Evolutionary conservation across 2,329 filamentous ascomycete species (phyloP).

Genomic region (Aspergillus neoniger): DNA sequence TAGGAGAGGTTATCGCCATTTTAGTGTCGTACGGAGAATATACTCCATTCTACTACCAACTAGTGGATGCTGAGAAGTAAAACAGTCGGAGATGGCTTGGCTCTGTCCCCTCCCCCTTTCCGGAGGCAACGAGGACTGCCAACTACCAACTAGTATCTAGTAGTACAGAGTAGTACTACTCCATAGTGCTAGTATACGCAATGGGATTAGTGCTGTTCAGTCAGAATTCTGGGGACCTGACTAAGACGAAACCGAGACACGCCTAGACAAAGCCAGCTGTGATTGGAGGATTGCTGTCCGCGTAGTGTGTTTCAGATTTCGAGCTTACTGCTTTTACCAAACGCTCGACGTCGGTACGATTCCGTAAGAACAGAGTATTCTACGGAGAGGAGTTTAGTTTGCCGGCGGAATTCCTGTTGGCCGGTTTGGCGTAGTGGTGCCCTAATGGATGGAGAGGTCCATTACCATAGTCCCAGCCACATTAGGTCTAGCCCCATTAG

Average conservation of each 20-base stretch:
- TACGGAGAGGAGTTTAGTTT: not conserved
- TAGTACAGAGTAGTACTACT: no score
- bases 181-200: no score
- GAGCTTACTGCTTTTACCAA: slow-evolving; percentile 6
- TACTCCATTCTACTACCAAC: not conserved
- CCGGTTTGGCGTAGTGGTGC: not conserved
- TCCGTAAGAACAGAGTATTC: no score
- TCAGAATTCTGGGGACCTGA: not conserved
- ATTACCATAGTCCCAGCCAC: not conserved
- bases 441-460: not conserved
- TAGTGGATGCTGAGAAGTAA: not conserved
- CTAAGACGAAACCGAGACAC: slow-evolving; percentile 8
- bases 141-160: no score
- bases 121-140: not conserved
- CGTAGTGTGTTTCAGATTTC: slow-evolving; percentile 26
- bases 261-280: not conserved
- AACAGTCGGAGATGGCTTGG: not conserved
- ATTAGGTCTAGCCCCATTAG: not conserved
- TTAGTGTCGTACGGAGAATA: not conserved
- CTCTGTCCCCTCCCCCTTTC: not conserved
- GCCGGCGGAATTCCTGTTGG: not conserved
- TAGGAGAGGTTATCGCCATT: not conserved
- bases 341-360: not conserved
- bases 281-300: slow-evolving; percentile 18
- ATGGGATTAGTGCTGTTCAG: not conserved